A percentile compares a stretch with the other conserved stretches of the same genome.
phyloP scores from a whole-genome alignment of 139 green algal genomes.

The Coelastrella sp. region DNA sequence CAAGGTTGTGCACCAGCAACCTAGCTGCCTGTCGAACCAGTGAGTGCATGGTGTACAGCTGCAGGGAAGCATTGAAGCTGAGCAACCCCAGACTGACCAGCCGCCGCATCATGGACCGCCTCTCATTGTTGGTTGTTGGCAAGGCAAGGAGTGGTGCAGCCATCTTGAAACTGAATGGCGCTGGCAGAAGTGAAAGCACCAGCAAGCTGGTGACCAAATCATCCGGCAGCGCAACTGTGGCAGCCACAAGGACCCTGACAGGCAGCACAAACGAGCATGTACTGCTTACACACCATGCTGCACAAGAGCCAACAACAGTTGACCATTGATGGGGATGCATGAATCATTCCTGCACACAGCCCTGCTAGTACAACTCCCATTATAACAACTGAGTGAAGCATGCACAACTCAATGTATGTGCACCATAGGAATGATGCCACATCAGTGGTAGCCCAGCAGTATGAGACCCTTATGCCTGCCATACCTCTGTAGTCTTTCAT shows the following conservation, averaged over 20 bases:
- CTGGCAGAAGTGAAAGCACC: slow-evolving; percentile 40
- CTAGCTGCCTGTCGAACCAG: slow-evolving; percentile 28
- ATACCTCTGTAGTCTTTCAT: slow-evolving; percentile 38
- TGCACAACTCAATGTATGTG: too few species aligned
- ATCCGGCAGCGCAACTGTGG: slow-evolving; percentile 32
- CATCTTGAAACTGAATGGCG: slow-evolving; percentile 38
- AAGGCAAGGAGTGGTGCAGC: slow-evolving; percentile 36
- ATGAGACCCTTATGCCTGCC: too few species aligned
- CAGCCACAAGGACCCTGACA: slow-evolving; percentile 35
- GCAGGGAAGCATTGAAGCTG: slow-evolving; percentile 26
- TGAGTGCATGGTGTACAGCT: slow-evolving; percentile 44
- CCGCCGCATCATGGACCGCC: slow-evolving; percentile 36
- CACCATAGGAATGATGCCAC: too few species aligned
- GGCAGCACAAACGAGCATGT: neutral
- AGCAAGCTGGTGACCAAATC: slow-evolving; percentile 41
- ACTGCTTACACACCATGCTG: too few species aligned
- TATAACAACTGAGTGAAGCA: too few species aligned
- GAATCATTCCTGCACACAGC: too few species aligned
- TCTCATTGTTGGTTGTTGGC: slow-evolving; percentile 21
- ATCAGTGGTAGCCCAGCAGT: too few species aligned
- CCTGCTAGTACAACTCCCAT: too few species aligned
- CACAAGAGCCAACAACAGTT: too few species aligned
- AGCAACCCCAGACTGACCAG: slow-evolving; percentile 41
- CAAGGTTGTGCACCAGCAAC: slow-evolving; percentile 40
- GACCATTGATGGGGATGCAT: too few species aligned